Evolutionary conservation across 306 rosid species (phyloP).

Genomic region (Cajanus cajan): DNA sequence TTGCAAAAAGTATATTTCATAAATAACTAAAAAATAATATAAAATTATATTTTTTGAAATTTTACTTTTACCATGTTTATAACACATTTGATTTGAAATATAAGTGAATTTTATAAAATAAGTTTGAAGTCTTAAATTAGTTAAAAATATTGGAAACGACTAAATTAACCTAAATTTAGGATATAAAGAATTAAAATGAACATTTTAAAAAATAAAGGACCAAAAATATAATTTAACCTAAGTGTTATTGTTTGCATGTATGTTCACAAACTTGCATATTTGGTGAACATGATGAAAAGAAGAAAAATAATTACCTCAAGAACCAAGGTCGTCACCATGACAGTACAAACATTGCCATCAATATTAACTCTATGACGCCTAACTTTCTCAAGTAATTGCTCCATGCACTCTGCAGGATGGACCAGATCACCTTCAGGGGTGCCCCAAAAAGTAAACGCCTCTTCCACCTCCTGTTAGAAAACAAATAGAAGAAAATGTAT

Average conservation of each 20-base stretch:
- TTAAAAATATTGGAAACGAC: too few species aligned
- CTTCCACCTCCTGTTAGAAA: constrained; percentile 77
- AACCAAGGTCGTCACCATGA: constrained; percentile 93
- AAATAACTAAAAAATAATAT: too few species aligned
- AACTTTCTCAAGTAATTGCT: constrained; percentile 97
- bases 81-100: too few species aligned
- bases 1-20: too few species aligned
- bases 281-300: neutral
- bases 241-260: neutral
- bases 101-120: too few species aligned
- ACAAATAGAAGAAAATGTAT: constrained; percentile 7
- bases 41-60: too few species aligned
- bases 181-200: too few species aligned
- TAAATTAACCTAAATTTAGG: too few species aligned
- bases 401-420: constrained; percentile 98
- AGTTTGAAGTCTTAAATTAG: too few species aligned
- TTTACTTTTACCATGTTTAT: too few species aligned
- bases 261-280: neutral
- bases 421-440: constrained; percentile 94
- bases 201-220: too few species aligned
- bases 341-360: constrained; percentile 98
- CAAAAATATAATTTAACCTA: too few species aligned
- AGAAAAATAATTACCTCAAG: constrained; percentile 66
- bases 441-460: constrained; percentile 83
- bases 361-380: constrained; percentile 91